Conservation (phyloP, 805 yeast genomes). For the Ogataea methylovora region DNA sequence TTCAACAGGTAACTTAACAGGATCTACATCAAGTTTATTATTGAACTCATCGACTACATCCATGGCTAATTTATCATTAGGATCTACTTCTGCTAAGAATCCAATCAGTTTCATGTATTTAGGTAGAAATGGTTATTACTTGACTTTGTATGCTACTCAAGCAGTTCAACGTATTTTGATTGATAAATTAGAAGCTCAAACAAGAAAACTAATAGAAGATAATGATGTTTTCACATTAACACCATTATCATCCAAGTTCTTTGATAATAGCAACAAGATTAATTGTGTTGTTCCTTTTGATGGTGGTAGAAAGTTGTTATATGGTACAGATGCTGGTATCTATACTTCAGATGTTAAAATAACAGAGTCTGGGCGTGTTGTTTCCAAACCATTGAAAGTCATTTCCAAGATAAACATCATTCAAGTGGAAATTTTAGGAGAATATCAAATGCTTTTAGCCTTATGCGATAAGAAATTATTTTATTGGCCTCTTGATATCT, state of each 20-base stretch:
- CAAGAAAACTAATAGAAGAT: conserved; percentile 57
- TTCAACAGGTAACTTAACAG: conserved; percentile 23
- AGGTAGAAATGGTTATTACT: conserved; percentile 48
- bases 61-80: conserved; percentile 11
- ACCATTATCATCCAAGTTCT: conserved; percentile 67
- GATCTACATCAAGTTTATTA: conserved; percentile 22
- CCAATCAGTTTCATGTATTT: conserved; percentile 46
- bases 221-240: conserved; percentile 76
- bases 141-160: conserved; percentile 46
- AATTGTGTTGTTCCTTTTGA: conserved; percentile 92
- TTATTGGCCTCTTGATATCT: conserved; percentile 70
- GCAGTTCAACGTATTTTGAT: conserved; percentile 72
- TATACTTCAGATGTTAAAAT: conserved; percentile 67
- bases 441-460: conserved; percentile 74
- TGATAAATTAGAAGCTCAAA: conserved; percentile 76
- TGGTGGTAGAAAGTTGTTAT: conserved; percentile 84
- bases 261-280: conserved; percentile 67
- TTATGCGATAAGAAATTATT: conserved; percentile 75
- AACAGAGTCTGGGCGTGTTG: conserved; percentile 45
- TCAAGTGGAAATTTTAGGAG: conserved; percentile 88
- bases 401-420: conserved; percentile 70
- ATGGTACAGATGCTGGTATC: conserved; percentile 89
- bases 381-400: conserved; percentile 68
- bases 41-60: conserved; percentile 13
- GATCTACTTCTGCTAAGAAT: conserved; percentile 25